phyloP scores from a whole-genome alignment of 2,329 filamentous ascomycete species.

The Monosporascus sp. region DNA sequence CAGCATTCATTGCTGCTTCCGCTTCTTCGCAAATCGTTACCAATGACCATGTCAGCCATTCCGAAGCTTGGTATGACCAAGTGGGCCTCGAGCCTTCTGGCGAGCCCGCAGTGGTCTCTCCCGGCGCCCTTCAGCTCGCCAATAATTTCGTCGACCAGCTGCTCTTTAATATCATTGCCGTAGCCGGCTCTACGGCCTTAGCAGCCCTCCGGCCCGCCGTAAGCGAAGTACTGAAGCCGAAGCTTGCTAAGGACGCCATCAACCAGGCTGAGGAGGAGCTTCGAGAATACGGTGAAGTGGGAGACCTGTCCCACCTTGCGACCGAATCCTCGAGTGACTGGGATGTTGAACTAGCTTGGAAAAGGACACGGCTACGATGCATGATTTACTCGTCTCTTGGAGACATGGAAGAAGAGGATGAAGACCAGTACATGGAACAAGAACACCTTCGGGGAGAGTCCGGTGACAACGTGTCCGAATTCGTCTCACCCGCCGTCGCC shows the following conservation, averaged over 20 bases:
- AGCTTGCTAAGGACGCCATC: constrained; percentile 80
- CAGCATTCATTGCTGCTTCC: constrained; percentile 81
- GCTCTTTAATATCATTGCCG: constrained; percentile 81
- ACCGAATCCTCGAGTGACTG: constrained; percentile 56
- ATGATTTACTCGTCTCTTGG: constrained; percentile 98
- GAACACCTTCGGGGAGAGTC: constrained; percentile 61
- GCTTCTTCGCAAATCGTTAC: constrained; percentile 90
- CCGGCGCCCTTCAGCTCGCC: constrained; percentile 67
- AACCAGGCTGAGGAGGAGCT: constrained; percentile 81
- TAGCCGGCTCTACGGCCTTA: constrained; percentile 73
- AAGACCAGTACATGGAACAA: constrained; percentile 80
- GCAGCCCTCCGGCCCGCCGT: constrained; percentile 74
- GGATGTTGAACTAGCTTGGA: constrained; percentile 93
- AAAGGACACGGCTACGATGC: constrained; percentile 82
- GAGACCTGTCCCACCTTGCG: constrained; percentile 56
- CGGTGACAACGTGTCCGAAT: constrained; percentile 55
- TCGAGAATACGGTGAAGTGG: constrained; percentile 76
- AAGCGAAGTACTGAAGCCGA: constrained; percentile 79
- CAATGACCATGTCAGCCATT: constrained; percentile 74
- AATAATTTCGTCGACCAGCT: constrained; percentile 94
- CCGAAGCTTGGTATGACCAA: constrained; percentile 64
- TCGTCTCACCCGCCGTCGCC: constrained; percentile 83
- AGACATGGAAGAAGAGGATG: constrained; percentile 96
- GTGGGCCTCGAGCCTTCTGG: constrained; percentile 59
- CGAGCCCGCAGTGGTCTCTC: constrained; percentile 68